phyloP scores from a whole-genome alignment of 2,329 filamentous ascomycete species.

The Penicillium sp. region DNA sequence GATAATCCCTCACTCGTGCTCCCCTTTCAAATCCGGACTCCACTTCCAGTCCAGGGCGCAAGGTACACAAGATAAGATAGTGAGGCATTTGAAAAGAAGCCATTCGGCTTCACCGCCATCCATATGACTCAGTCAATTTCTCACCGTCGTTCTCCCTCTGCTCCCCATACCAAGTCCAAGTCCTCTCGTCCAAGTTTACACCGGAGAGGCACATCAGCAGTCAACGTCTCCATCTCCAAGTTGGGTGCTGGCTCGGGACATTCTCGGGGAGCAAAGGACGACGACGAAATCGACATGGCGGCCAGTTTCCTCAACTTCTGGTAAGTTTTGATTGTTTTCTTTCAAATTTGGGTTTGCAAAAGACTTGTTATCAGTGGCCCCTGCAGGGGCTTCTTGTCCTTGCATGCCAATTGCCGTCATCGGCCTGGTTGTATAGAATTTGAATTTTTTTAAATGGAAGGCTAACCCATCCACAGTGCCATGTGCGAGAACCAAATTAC shows the following conservation, averaged over 20 bases:
- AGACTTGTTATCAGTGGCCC: conserved; percentile 19
- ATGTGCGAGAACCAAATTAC: conserved; percentile 67
- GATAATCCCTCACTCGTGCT: conserved; percentile 32
- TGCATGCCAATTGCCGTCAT: conserved; percentile 20
- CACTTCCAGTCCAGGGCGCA: conserved; percentile 23
- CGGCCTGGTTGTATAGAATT: neutral
- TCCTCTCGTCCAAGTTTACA: conserved; percentile 32
- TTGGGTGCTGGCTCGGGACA: conserved; percentile 30
- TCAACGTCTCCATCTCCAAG: conserved; percentile 34
- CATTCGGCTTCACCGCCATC: conserved; percentile 37
- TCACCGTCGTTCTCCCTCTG: conserved; percentile 36
- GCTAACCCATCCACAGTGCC: conserved; percentile 49
- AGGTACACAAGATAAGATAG: conserved; percentile 21
- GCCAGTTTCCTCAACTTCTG: conserved; percentile 48
- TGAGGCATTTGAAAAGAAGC: conserved; percentile 27
- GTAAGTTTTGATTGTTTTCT: conserved; percentile 31
- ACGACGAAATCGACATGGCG: conserved; percentile 42
- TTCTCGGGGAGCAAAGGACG: conserved; percentile 17
- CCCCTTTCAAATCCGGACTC: conserved; percentile 23
- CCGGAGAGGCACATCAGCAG: conserved; percentile 34
- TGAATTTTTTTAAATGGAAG: conserved; percentile 6
- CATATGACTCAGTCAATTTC: conserved; percentile 35
- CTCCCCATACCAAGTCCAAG: conserved; percentile 34
- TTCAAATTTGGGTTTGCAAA: neutral
- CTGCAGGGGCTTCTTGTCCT: conserved; percentile 15